phyloP scores from a whole-genome alignment of 1,284 basidiomycete species.

The Irpex lacteus region DNA sequence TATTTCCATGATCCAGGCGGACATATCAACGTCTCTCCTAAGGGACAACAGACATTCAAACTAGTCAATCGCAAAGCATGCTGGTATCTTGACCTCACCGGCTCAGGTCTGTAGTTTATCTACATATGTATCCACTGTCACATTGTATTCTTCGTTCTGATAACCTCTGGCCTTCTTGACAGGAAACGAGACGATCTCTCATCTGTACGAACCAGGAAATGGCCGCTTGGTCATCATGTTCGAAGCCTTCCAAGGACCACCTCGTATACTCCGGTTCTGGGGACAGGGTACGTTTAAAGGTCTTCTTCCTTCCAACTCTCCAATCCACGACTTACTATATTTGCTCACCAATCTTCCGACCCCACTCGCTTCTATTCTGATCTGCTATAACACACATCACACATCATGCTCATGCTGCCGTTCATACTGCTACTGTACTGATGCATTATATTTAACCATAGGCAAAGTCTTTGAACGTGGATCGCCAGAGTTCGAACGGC shows the following conservation, averaged over 20 bases:
- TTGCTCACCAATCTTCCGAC: background rate
- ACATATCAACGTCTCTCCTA: constrained; percentile 57
- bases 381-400: background rate
- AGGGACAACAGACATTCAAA: constrained; percentile 48
- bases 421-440: too few relatives aligned
- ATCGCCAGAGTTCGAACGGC: constrained; percentile 8
- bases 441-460: background rate
- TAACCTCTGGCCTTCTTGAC: background rate
- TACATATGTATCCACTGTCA: background rate
- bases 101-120: constrained; percentile 42
- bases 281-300: constrained; percentile 37
- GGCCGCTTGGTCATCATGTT: constrained; percentile 56
- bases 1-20: constrained; percentile 26
- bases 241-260: constrained; percentile 51
- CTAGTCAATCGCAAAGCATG: constrained; percentile 42
- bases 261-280: constrained; percentile 49
- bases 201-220: constrained; percentile 48
- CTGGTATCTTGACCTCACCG: constrained; percentile 58
- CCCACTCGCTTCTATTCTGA: background rate
- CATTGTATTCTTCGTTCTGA: background rate
- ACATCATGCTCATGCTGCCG: too few relatives aligned
- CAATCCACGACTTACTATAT: background rate
- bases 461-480: constrained; percentile 13
- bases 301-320: background rate
- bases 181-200: constrained; percentile 57